A percentile compares a stretch with the other conserved stretches of the same genome.
Conservation (phyloP, 371 early-diverging fungal species). For the Batkoa obscura region DNA sequence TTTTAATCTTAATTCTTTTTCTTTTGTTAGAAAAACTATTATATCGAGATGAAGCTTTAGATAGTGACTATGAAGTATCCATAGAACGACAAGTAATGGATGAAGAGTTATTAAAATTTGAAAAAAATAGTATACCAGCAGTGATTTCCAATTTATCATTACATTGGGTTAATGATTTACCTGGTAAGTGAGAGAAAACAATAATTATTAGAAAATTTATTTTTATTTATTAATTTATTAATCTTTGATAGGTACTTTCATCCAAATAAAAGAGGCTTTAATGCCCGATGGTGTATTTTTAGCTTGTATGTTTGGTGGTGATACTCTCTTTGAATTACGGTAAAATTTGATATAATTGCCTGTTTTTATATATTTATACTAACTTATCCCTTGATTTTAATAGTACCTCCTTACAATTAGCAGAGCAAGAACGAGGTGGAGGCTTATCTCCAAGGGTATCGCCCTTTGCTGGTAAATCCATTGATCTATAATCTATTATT, state of each 20-base stretch:
- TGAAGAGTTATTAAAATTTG: constrained; percentile 64
- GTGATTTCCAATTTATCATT: constrained; percentile 67
- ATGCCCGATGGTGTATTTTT: constrained; percentile 86
- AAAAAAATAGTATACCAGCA: constrained; percentile 62
- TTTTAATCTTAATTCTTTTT: background rate
- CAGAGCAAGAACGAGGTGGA: constrained; percentile 75
- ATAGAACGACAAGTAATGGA: constrained; percentile 61
- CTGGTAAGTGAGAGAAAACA: constrained; percentile 22
- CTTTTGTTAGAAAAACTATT: constrained; percentile 37
- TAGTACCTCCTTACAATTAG: constrained; percentile 75
- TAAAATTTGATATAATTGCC: constrained; percentile 6
- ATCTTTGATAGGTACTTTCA: constrained; percentile 32
- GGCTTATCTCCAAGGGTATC: constrained; percentile 83
- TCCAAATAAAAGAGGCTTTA: constrained; percentile 55
- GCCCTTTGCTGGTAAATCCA: constrained; percentile 56
- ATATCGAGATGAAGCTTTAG: constrained; percentile 32
- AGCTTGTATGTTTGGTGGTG: constrained; percentile 83
- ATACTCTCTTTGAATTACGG: constrained; percentile 79
- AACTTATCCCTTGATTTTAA: background rate
- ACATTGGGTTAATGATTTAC: constrained; percentile 94
- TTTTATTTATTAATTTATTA: too few species aligned
- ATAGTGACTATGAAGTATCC: constrained; percentile 28
- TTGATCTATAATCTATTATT: background rate
- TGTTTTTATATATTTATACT: background rate
- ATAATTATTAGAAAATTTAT: background rate